A percentile compares a stretch with the other conserved stretches of the same genome.
phyloP scores from a whole-genome alignment of 768 basidiomycete species.

The Panellus pusillus region DNA sequence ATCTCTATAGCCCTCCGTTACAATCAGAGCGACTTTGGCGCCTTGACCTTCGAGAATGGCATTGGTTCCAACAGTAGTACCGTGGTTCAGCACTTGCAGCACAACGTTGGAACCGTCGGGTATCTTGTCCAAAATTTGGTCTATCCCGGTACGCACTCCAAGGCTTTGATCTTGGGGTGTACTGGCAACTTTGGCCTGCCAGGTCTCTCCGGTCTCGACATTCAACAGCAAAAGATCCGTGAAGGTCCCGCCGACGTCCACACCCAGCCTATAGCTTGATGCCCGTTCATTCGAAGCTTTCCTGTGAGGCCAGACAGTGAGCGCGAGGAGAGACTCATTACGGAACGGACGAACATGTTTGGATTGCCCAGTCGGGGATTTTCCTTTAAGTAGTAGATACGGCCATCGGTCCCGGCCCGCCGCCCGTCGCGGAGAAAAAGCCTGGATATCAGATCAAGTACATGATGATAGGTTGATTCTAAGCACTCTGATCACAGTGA shows the following conservation, averaged over 20 bases:
- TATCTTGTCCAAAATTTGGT: slow-evolving; percentile 15
- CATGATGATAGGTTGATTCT: too few species aligned
- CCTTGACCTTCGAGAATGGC: slow-evolving; percentile 24
- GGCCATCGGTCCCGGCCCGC: too few species aligned
- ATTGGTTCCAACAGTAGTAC: slow-evolving; percentile 24
- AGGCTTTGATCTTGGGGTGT: slow-evolving; percentile 19
- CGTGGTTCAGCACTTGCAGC: slow-evolving; percentile 17
- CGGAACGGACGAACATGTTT: too few species aligned
- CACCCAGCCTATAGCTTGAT: slow-evolving; percentile 9
- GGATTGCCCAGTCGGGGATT: too few species aligned
- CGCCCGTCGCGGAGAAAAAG: too few species aligned
- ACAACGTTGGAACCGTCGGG: slow-evolving; percentile 7
- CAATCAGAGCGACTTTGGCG: slow-evolving; percentile 16
- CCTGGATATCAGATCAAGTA: too few species aligned
- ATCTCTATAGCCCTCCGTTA: slow-evolving; percentile 24
- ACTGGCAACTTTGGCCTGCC: slow-evolving; percentile 16
- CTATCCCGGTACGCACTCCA: slow-evolving; percentile 16
- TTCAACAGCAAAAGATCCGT: slow-evolving; percentile 15
- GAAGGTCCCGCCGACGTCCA: slow-evolving; percentile 20
- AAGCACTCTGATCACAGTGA: too few species aligned
- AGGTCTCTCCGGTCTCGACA: slow-evolving; percentile 13
- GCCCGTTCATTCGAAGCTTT: too few species aligned
- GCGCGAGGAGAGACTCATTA: too few species aligned
- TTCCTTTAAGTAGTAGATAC: too few species aligned
- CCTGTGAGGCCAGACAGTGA: too few species aligned